Percentiles rank a stretch among this genome's conserved stretches.
Conservation (phyloP, 73 alveolate species). For the Breviolum minutum region DNA sequence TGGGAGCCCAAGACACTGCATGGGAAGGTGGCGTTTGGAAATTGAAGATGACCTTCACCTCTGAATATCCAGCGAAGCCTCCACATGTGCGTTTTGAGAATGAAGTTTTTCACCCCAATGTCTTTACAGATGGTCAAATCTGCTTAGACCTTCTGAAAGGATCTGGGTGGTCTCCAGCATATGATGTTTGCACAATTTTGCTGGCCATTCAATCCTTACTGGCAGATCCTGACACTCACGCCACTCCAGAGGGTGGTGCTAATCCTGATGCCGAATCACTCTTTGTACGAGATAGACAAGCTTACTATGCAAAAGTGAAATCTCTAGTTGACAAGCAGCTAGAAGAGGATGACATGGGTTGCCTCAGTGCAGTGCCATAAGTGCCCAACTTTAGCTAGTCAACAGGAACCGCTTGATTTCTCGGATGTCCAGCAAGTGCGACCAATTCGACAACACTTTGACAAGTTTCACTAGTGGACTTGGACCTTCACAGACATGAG, state of each 20-base stretch:
- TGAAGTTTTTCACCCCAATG: conserved; percentile 61
- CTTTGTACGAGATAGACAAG: conserved; percentile 61
- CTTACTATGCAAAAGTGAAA: conserved; percentile 58
- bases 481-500: too few relatives aligned
- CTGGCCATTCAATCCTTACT: conserved; percentile 69
- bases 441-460: too few relatives aligned
- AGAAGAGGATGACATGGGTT: conserved; percentile 92
- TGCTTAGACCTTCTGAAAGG: conserved; percentile 60
- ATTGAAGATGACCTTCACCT: conserved; percentile 5
- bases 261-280: conserved; percentile 83
- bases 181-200: conserved; percentile 32
- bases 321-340: conserved; percentile 78
- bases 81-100: conserved; percentile 58
- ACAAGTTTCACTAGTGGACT: too few relatives aligned
- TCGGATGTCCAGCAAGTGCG: too few relatives aligned
- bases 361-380: conserved; percentile 65
- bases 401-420: too few relatives aligned
- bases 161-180: conserved; percentile 79
- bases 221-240: conserved; percentile 83
- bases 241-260: conserved; percentile 84
- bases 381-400: neutral
- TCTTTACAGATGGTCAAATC: conserved; percentile 57
- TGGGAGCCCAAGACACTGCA: conserved; percentile 49
- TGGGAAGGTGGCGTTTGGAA: conserved; percentile 66
- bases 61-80: conserved; percentile 74